Evolutionary conservation across 2,329 filamentous ascomycete genomes (phyloP).

Genomic region (Aspergillus amoenus): DNA sequence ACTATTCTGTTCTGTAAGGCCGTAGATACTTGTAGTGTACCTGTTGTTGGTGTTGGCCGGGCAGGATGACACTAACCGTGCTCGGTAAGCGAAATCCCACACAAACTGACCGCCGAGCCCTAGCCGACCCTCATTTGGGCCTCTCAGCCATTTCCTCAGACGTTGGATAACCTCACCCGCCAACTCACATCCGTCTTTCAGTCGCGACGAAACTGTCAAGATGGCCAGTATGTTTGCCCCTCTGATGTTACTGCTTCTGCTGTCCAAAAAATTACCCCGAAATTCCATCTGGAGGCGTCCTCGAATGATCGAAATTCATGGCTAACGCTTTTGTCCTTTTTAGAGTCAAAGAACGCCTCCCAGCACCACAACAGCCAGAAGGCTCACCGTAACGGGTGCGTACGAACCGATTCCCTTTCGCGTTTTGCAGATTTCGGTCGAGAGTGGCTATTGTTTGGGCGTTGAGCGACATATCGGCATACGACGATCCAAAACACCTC

Average conservation of each 20-base stretch:
- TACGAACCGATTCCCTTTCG: slow-evolving; percentile 27
- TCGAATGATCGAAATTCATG: slow-evolving; percentile 7
- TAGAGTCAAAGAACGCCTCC: slow-evolving; percentile 99
- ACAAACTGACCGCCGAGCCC: slow-evolving; percentile 36
- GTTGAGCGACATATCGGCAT: slow-evolving; percentile 3
- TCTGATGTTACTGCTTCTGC: not conserved
- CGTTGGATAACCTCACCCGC: slow-evolving; percentile 38
- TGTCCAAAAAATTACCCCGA: not conserved
- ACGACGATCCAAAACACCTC: not conserved
- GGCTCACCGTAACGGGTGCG: slow-evolving; percentile 98
- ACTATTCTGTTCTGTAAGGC: too few species aligned
- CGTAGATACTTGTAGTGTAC: not conserved
- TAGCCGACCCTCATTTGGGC: slow-evolving; percentile 30
- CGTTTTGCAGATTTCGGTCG: not conserved
- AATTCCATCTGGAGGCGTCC: not conserved
- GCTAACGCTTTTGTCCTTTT: slow-evolving; percentile 28
- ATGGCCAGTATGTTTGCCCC: slow-evolving; percentile 45
- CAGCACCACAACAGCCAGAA: slow-evolving; percentile 99
- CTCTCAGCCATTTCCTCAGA: slow-evolving; percentile 30
- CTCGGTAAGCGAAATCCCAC: slow-evolving; percentile 44
- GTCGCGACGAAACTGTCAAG: slow-evolving; percentile 46
- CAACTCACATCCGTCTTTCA: slow-evolving; percentile 34
- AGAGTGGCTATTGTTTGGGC: slow-evolving; percentile 9
- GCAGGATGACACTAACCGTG: slow-evolving; percentile 15
- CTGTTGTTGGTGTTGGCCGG: too few species aligned